phyloP scores from a whole-genome alignment of 2,329 filamentous ascomycete species.

The Didymella pomorum region DNA sequence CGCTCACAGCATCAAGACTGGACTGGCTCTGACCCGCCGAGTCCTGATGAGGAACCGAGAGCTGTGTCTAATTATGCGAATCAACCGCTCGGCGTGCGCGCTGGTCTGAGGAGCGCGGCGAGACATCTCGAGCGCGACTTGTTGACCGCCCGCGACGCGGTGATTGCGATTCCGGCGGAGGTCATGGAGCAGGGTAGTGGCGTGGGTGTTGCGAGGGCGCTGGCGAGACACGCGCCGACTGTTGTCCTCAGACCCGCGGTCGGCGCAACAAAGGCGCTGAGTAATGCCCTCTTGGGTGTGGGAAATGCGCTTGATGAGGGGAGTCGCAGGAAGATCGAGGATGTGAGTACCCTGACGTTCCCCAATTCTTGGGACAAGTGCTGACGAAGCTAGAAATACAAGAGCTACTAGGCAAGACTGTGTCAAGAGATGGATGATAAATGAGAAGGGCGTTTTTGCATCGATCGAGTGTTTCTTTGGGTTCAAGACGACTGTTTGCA shows the following conservation, averaged over 20 bases:
- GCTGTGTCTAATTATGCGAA: constrained; percentile 92
- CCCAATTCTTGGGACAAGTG: not conserved
- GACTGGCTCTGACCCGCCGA: constrained; percentile 65
- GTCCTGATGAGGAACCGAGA: constrained; percentile 74
- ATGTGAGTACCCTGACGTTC: constrained; percentile 70
- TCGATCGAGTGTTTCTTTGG: no score
- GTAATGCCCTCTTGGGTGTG: constrained; percentile 88
- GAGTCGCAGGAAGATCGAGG: constrained; percentile 81
- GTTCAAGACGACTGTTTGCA: constrained; percentile 20
- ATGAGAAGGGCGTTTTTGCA: no score
- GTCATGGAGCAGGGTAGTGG: constrained; percentile 86
- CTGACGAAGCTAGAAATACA: constrained; percentile 40
- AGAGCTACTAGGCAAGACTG: constrained; percentile 31
- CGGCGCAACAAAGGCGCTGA: constrained; percentile 86
- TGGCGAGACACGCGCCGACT: constrained; percentile 85
- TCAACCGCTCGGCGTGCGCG: constrained; percentile 86
- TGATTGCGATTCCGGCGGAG: constrained; percentile 93
- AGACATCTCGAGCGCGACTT: constrained; percentile 84
- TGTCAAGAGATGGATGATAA: not conserved
- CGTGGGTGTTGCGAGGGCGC: constrained; percentile 77
- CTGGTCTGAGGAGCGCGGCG: constrained; percentile 85
- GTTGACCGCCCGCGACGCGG: constrained; percentile 84
- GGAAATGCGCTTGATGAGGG: constrained; percentile 89
- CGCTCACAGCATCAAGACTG: constrained; percentile 49
- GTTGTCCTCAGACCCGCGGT: constrained; percentile 91